Base-by-base conservation (phyloP, 2,329 filamentous ascomycete species). In the Botrytis elliptica region DNA sequence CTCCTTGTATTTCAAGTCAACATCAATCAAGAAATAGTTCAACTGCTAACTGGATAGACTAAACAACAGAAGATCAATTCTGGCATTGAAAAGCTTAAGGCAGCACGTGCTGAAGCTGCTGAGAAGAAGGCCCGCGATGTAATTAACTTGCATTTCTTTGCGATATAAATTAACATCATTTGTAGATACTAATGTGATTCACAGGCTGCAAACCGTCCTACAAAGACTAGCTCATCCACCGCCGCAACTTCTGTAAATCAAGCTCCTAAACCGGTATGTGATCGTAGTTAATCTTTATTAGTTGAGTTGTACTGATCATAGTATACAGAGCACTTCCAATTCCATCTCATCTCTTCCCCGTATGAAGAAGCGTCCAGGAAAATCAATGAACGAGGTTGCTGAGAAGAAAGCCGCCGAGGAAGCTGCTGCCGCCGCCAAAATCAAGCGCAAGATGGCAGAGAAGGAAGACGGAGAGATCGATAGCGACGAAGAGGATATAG, bases 41-140 rank as follows among this genome's bases (percentile, higher is more conserved):
- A 36, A 67, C 10, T 67, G 20, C 65, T 68, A 55, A 68, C 65
- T 55, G 46, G 12, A 29, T 68, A 68, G 65, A 40, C 49, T 10
- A 52, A 42, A 42, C 18, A 69, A 22, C 49, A 36, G 16, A 57
- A 57, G 52, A 57, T 57, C 20, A 33, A 9, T 4, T n/a, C n/a
- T 9, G 38, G n/a, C n/a, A 38, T 57, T 33, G n/a, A 69, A 1
- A 14, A 22, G 25, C 38, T 69, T 1, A 22, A 25, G 2, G 25
- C 49, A 6, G 25, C 38, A 25, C 66, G 66, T 14, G 49, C 40
- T 18, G 46, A 40, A 40, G 46, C n/a, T 57, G 66, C 49, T 4
- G 49, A 69, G 38, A 69, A 57, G 12, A 69, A 42, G n/a, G 38
- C 18, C 7, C 18, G 3, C n/a, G 38, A 57, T 2, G 66, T 68